These are phyloP conservation scores for Mercurialis annua DNA, from an alignment of 345 rosid species.

Conservation along the genomic window DNA sequence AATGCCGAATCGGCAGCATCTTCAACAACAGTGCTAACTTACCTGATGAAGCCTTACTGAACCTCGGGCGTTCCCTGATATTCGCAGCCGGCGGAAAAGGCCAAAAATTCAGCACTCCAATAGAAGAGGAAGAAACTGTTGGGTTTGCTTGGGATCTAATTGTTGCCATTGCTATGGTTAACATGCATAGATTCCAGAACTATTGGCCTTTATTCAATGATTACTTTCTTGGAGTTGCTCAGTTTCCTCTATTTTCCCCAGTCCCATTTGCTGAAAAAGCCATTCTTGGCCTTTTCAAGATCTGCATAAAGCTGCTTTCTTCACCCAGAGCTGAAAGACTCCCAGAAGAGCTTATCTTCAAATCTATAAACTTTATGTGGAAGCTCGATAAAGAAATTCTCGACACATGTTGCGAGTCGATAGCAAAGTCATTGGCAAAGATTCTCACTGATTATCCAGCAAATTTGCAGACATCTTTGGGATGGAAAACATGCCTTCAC, in stretches of 20 bases:
- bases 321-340: slow-evolving; percentile 40
- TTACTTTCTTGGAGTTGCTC: slow-evolving; percentile 52
- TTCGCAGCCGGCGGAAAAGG: slow-evolving; percentile 94
- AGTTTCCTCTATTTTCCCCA: slow-evolving; percentile 79
- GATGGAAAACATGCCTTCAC: slow-evolving; percentile 83
- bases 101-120: slow-evolving; percentile 82
- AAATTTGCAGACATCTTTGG: slow-evolving; percentile 61
- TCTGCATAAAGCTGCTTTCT: slow-evolving; percentile 60
- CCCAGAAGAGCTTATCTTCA: slow-evolving; percentile 69
- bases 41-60: slow-evolving; percentile 50
- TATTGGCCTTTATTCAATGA: slow-evolving; percentile 80
- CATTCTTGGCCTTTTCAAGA: slow-evolving; percentile 52
- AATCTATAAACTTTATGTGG: slow-evolving; percentile 83
- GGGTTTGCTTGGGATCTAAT: slow-evolving; percentile 84
- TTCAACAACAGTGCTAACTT: slow-evolving; percentile 57
- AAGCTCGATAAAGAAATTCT: slow-evolving; percentile 83
- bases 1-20: slow-evolving; percentile 70
- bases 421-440: slow-evolving; percentile 57
- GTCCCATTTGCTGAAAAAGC: slow-evolving; percentile 79
- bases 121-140: slow-evolving; percentile 87
- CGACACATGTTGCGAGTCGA: slow-evolving; percentile 55
- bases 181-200: slow-evolving; percentile 48
- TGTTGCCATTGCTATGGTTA: slow-evolving; percentile 42
- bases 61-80: slow-evolving; percentile 73
- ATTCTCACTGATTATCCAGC: slow-evolving; percentile 54